Evolutionary conservation across 148 eudicot genomes (phyloP).

Genomic region (Pouteria glomerata): DNA sequence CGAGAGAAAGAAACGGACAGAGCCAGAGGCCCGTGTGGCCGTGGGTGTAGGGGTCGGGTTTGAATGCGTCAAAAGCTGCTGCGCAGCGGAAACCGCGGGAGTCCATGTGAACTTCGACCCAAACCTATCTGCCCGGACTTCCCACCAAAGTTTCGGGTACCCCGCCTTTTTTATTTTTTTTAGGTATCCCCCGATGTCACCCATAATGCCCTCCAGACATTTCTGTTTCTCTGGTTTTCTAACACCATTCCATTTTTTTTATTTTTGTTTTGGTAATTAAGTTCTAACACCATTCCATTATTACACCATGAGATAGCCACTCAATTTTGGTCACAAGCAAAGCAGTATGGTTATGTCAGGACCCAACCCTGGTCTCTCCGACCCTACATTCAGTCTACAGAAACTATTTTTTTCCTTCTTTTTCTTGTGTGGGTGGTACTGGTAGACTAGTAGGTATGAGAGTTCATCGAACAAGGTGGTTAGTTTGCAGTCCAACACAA

Average conservation of each 20-base stretch:
- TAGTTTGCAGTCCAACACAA: neutral
- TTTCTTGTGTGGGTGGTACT: neutral
- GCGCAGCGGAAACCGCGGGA: conserved; percentile 58
- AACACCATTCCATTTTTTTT: too few species aligned
- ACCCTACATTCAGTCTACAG: too few species aligned
- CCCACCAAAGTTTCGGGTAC: neutral
- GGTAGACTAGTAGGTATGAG: too few species aligned
- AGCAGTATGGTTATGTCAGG: too few species aligned
- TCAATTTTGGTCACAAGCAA: too few species aligned
- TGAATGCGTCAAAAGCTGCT: neutral
- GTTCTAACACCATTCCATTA: too few species aligned
- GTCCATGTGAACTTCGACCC: conserved; percentile 46
- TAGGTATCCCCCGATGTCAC: neutral
- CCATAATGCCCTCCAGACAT: neutral
- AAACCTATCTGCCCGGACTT: conserved; percentile 33
- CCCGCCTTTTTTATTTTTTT: neutral
- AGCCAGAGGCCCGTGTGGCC: neutral
- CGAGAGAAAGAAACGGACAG: neutral
- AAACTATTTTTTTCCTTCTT: too few species aligned
- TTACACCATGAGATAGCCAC: too few species aligned
- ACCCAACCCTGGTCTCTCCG: too few species aligned
- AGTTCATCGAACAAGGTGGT: too few species aligned
- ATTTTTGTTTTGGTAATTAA: too few species aligned
- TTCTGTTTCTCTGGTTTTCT: neutral
- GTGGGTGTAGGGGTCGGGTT: neutral